Evolutionary conservation across 768 basidiomycete genomes (phyloP).

Genomic region (Macrolepiota fuliginosa): DNA sequence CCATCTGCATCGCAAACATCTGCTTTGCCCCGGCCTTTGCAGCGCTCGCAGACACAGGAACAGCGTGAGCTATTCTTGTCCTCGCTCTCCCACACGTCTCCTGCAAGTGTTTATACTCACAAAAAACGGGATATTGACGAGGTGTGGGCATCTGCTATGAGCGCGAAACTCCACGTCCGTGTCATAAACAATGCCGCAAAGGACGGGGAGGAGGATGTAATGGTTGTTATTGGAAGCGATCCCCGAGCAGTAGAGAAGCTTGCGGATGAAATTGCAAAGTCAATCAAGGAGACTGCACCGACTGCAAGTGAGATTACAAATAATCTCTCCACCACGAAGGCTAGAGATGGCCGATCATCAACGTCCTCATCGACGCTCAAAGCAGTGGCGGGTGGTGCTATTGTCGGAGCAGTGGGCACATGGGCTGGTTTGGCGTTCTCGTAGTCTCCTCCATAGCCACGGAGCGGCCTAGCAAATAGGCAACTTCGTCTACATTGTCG

Average conservation of each 20-base stretch:
- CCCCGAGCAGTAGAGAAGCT: conserved; percentile 42
- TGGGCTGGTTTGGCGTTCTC: conserved; percentile 58
- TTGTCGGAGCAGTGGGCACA: conserved; percentile 59
- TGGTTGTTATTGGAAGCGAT: conserved; percentile 54
- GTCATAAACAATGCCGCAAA: conserved; percentile 30
- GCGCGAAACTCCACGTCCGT: conserved; percentile 42
- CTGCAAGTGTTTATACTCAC: conserved; percentile 49
- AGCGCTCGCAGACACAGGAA: conserved; percentile 49
- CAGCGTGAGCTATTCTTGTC: conserved; percentile 51
- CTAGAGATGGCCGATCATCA: conserved; percentile 4
- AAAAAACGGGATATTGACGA: conserved; percentile 41
- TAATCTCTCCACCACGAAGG: conserved; percentile 9
- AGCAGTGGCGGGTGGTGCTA: conserved; percentile 53
- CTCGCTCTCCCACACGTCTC: conserved; percentile 37
- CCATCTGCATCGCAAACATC: conserved; percentile 16
- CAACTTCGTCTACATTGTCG: background rate
- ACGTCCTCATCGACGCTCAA: conserved; percentile 23
- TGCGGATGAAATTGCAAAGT: conserved; percentile 29
- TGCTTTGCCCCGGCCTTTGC: conserved; percentile 28
- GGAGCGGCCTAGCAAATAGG: background rate
- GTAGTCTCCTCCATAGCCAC: conserved; percentile 18
- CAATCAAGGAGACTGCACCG: conserved; percentile 8
- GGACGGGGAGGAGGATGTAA: conserved; percentile 37
- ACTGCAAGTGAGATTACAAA: conserved; percentile 19
- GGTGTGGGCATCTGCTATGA: conserved; percentile 38